Evolutionary conservation across 2,329 filamentous ascomycete species (phyloP), one percentile per base, ranked within the genome.

Genomic region (Penicillium sp.): DNA sequence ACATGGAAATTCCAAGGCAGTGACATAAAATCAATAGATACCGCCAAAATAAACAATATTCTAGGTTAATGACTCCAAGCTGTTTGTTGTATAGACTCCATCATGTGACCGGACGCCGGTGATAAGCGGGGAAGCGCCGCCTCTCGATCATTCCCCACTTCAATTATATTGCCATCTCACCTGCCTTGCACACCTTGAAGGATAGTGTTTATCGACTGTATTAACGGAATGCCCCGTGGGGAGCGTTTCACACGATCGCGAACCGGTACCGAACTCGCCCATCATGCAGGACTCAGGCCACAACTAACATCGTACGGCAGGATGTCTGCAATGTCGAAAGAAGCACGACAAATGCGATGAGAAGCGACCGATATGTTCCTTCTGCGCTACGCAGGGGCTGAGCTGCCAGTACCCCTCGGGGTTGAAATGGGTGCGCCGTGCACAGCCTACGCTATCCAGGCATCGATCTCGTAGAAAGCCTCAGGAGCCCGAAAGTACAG

Each of bases 281-380:
- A n/a, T 29, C 29, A 20, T 26, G 18, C 26, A 29, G 13, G 24
- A 41, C 6, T 7, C 36, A 26, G 21, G 13, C 6, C 21, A 5
- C 5, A 23, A 46, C 46, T 49, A 8, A 54, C 30, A 29, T 29
- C 8, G 1, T 15, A 13, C 32, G 24, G 12, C 23, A 63, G 61
- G 59, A 15, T 63, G 61, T 42, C 55, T 62, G 12, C 49, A 55
- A 33, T 63, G 58, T 40, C 59, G 61, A 33, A 56, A 37, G 15
- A 62, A 57, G 12, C 59, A 62, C 37, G 42, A 58, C n/a, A 62
- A 63, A 51, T 63, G 61, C 33, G 61, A 61, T 12, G 61, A 61
- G 24, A 46, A 52, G 21, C 49, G 24, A 2, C 59, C 61, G 12
- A 3, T 15, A 3, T 63, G 61, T 26, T 54, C 58, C 1, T 55